Percentiles rank a stretch among this genome's conserved stretches.
Conservation (phyloP, 2,329 filamentous ascomycete genomes). For the Aspergillus quadrilineatus region DNA sequence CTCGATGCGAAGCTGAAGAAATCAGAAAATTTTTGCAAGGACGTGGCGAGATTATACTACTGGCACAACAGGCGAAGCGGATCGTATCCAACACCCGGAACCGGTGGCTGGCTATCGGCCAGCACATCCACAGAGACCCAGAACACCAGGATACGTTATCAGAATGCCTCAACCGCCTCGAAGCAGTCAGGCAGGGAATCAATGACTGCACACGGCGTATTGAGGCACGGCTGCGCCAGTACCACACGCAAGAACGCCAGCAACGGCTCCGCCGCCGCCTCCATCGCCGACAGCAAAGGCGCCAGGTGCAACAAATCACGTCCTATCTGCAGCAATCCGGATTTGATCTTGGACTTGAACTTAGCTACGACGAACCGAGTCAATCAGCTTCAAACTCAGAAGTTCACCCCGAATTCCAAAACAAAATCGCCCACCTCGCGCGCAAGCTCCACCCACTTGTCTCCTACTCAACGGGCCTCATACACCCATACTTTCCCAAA, state of each 20-base stretch:
- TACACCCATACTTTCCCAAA: conserved; percentile 41
- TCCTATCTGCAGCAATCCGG: neutral
- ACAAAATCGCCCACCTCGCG: conserved; percentile 29
- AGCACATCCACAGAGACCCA: neutral
- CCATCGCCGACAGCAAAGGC: neutral
- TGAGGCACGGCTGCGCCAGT: neutral
- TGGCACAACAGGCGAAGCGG: neutral
- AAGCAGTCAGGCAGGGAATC: neutral
- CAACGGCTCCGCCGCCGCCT: neutral
- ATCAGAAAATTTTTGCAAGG: neutral
- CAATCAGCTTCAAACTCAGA: neutral
- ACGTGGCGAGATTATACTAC: neutral
- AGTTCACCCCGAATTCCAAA: neutral
- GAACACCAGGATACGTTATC: neutral
- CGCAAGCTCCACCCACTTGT: conserved; percentile 38
- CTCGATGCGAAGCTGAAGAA: neutral
- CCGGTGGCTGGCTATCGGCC: neutral
- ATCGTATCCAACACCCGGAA: neutral
- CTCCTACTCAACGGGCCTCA: conserved; percentile 34
- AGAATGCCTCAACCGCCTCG: neutral
- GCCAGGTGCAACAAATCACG: neutral
- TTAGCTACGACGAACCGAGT: neutral
- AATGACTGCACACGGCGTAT: neutral
- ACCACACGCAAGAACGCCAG: neutral
- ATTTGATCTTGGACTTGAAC: neutral